phyloP scores from a whole-genome alignment of 495 filamentous ascomycete species.

The Penicillium psychrofluorescens region DNA sequence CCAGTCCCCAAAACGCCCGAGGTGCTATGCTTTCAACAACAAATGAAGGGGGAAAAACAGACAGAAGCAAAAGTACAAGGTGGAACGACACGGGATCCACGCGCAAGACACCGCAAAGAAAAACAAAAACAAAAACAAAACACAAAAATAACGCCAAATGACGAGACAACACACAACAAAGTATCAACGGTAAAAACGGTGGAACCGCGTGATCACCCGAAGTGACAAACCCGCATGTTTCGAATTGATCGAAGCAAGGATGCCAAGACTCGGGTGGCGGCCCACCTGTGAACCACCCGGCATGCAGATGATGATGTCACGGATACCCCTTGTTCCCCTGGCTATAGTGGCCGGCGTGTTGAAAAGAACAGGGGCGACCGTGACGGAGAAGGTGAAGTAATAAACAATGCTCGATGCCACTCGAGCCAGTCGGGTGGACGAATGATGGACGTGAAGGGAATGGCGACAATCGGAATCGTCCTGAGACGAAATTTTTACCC shows the following conservation, averaged over 20 bases:
- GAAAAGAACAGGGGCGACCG: neutral
- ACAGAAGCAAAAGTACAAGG: conserved; percentile 3
- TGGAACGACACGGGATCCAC: no score
- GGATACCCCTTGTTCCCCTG: conserved; percentile 5
- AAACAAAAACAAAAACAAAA: conserved; percentile 6
- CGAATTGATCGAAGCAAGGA: neutral
- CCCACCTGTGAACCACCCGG: conserved; percentile 12
- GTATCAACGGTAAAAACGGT: no score
- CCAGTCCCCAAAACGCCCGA: conserved; percentile 27
- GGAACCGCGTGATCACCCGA: no score
- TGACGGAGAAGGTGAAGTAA: neutral
- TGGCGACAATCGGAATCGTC: conserved; percentile 9
- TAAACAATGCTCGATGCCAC: conserved; percentile 4
- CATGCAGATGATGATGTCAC: conserved; percentile 25
- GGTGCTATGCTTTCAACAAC: conserved; percentile 25
- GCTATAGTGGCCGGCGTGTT: neutral
- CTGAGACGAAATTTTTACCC: no score
- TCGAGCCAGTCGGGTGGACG: conserved; percentile 19
- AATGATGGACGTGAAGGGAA: conserved; percentile 3
- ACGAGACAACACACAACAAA: neutral
- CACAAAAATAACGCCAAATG: conserved; percentile 9
- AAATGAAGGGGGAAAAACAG: conserved; percentile 12
- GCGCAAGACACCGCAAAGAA: neutral
- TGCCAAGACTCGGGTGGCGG: conserved; percentile 21
- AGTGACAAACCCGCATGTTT: no score